Evolutionary conservation across 192 early-diverging fungal species (phyloP).

Genomic region (Podila verticillata): DNA sequence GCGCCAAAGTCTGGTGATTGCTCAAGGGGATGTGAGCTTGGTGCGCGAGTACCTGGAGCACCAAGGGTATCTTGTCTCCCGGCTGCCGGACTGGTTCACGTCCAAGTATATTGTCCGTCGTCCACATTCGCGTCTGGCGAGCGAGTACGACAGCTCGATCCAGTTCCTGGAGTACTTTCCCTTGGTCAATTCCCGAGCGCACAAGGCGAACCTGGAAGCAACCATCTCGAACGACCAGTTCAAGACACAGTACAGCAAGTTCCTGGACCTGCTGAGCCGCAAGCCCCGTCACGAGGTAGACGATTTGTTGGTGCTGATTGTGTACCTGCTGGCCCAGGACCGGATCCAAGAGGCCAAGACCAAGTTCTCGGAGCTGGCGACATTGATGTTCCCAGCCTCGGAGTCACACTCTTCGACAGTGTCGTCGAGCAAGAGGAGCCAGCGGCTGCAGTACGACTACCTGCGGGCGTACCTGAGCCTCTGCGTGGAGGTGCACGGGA

Average conservation of each 20-base stretch:
- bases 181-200: conserved; percentile 55
- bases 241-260: conserved; percentile 43
- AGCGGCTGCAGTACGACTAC: conserved; percentile 39
- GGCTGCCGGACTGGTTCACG: conserved; percentile 31
- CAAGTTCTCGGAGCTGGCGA: conserved; percentile 10
- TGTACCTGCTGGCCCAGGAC: conserved; percentile 60
- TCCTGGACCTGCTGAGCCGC: conserved; percentile 46
- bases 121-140: conserved; percentile 15
- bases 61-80: neutral
- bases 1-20: conserved; percentile 34
- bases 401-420: too few relatives aligned
- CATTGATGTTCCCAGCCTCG: neutral
- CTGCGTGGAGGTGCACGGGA: conserved; percentile 29
- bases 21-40: conserved; percentile 16
- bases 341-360: conserved; percentile 55
- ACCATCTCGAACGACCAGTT: conserved; percentile 55
- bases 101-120: conserved; percentile 18
- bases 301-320: conserved; percentile 48
- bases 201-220: conserved; percentile 33
- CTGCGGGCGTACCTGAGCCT: conserved; percentile 34
- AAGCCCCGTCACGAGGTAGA: conserved; percentile 26
- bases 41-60: conserved; percentile 48
- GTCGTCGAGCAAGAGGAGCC: neutral
- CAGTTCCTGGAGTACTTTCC: conserved; percentile 53
- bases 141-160: conserved; percentile 2